Conservation (phyloP, 202 grass and related monocot species). For the Bolboschoenoplectus hybrid region DNA sequence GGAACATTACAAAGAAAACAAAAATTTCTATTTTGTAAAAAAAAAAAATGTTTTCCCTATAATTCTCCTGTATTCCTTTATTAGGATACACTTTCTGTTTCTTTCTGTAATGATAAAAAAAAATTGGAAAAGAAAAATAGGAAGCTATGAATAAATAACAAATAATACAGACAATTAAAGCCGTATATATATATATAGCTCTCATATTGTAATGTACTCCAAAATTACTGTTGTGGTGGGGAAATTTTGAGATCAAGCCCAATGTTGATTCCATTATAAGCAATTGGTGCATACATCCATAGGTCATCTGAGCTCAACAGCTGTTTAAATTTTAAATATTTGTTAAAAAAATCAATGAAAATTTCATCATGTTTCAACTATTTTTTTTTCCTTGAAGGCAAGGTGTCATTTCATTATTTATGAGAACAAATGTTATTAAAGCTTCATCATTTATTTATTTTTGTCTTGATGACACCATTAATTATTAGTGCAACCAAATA, state of each 20-base stretch:
- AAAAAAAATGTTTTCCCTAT: background rate
- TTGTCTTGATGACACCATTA: background rate
- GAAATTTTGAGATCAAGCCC: conserved; percentile 79
- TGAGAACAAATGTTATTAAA: background rate
- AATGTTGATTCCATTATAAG: conserved; percentile 88
- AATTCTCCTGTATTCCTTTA: conserved; percentile 37
- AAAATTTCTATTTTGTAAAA: conserved; percentile 19
- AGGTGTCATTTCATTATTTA: background rate
- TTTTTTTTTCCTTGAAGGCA: background rate
- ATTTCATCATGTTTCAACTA: background rate
- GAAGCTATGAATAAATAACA: conserved; percentile 35
- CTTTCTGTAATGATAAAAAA: conserved; percentile 24
- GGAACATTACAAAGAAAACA: conserved; percentile 4
- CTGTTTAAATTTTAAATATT: conserved; percentile 44
- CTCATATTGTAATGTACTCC: background rate
- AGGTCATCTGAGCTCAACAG: conserved; percentile 84
- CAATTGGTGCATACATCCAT: conserved; percentile 94
- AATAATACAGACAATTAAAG: conserved; percentile 8
- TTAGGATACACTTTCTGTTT: conserved; percentile 39
- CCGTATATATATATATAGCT: background rate
- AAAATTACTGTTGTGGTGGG: conserved; percentile 53
- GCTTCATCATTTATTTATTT: background rate
- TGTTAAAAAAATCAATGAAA: conserved; percentile 7
- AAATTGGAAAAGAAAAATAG: conserved; percentile 4
- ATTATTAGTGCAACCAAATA: conserved; percentile 26